Evolutionary conservation across 2,329 filamentous ascomycete species (phyloP), one percentile per base, ranked within the genome.

Genomic region (Acephala macrosclerotiorum): DNA sequence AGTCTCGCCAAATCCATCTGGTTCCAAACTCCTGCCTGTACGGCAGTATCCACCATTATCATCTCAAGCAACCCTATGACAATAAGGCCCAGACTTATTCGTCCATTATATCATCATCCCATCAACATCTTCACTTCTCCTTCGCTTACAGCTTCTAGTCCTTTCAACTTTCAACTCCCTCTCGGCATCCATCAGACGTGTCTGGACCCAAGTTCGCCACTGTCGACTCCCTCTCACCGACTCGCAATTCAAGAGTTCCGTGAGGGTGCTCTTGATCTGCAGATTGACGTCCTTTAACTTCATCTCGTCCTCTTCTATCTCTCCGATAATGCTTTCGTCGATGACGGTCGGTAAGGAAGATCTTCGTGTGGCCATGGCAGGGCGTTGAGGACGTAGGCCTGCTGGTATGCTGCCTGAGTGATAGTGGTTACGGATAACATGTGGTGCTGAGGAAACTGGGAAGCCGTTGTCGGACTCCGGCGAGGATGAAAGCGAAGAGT

Each of bases 201-300:
- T 78, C 70, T 86, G 84, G 14, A 86, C 80, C 82, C 83, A 86
- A 18, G 76, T 75, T 47, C 84, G 78, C 70, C 80, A 80, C 66
- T 79, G 79, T 1, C 76, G 73, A 73, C 86, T 83, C 11, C 76
- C 72, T 47, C 79, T 79, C 3, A 85, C 83, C 47, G 79, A 79
- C 18, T 83, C 81, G 56, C 82, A 84, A 68, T 86, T 86, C 61
- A 87, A 75, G 1, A 87, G 76, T 65, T 85, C 83, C 12, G 83
- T 86, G 57, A 87, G 77, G 11, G 82, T 84, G 22, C 78, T 79
- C 70, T 86, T 85, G 75, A 85, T 85, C 68, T 84, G 81, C 59
- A 82, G 78, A 68, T 84, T 85, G 74, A 85, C 79, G 49, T 82
- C 76, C 65, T 78, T 79, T n/a, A 84, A 74, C 66, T 80, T 80